phyloP scores from a whole-genome alignment of 495 filamentous ascomycete genomes.

The Achaetomiella virescens region DNA sequence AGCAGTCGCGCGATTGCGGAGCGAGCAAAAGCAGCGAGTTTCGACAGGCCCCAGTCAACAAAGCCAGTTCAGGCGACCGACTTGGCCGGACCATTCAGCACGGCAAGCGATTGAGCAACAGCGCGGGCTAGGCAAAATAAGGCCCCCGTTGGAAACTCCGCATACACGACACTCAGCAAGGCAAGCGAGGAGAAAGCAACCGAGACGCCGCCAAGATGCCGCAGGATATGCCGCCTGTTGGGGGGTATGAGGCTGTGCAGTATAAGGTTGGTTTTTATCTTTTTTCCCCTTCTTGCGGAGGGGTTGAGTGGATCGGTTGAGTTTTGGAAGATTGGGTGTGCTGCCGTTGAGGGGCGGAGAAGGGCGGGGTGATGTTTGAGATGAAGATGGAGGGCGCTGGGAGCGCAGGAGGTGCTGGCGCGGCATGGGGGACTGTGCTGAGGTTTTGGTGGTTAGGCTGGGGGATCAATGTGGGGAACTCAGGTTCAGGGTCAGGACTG shows the following conservation, averaged over 20 bases:
- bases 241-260: slow-evolving; percentile 92
- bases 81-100: too few species aligned
- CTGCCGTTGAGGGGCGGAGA: background rate
- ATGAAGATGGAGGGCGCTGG: too few species aligned
- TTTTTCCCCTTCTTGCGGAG: background rate
- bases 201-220: slow-evolving; percentile 54
- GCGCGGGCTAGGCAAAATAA: too few species aligned
- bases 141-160: too few species aligned
- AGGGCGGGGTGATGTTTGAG: background rate
- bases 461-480: too few species aligned
- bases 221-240: slow-evolving; percentile 88
- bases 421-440: too few species aligned
- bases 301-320: background rate
- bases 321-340: background rate
- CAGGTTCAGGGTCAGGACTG: too few species aligned
- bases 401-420: too few species aligned
- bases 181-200: background rate
- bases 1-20: background rate
- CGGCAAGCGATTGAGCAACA: too few species aligned
- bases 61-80: too few species aligned
- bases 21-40: background rate
- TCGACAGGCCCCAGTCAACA: too few species aligned
- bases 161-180: background rate
- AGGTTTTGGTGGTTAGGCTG: too few species aligned
- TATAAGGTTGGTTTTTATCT: slow-evolving; percentile 68